These are phyloP conservation scores for Fomitiporia mediterranea DNA, from an alignment of 1,284 basidiomycete genomes.

Conservation along the genomic window DNA sequence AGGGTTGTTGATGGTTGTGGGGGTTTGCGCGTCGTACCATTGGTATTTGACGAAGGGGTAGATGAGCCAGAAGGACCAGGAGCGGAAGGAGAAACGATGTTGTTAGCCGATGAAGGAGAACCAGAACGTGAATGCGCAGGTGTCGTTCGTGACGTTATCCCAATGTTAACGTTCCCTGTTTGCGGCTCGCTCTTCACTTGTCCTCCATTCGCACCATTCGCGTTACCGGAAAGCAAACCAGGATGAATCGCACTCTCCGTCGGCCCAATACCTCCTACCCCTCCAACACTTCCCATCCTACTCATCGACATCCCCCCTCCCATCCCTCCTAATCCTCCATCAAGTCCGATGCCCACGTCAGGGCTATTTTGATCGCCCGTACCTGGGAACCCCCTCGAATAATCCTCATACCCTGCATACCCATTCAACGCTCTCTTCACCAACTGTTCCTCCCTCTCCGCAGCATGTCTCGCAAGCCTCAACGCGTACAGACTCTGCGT, in stretches of 20 bases:
- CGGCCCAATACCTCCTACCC: background rate
- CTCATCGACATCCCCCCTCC: background rate
- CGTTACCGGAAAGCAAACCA: slow-evolving; percentile 41
- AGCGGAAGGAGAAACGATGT: background rate
- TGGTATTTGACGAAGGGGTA: background rate
- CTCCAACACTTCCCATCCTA: background rate
- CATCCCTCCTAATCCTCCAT: background rate
- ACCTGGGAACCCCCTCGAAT: slow-evolving; percentile 57
- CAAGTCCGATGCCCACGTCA: background rate
- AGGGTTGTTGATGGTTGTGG: slow-evolving; percentile 41
- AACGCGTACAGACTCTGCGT: background rate
- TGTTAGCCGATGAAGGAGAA: slow-evolving; percentile 8
- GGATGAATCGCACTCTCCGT: slow-evolving; percentile 52
- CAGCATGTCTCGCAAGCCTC: background rate
- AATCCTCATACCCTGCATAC: slow-evolving; percentile 56
- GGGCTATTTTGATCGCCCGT: slow-evolving; percentile 20
- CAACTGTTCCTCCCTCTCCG: background rate
- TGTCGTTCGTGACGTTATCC: background rate
- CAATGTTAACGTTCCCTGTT: no score
- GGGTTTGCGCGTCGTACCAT: background rate
- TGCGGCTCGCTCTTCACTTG: background rate
- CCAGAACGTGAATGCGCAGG: slow-evolving; percentile 1
- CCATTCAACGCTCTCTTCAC: slow-evolving; percentile 33
- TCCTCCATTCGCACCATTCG: background rate
- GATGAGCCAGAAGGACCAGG: background rate